Base-by-base conservation (phyloP, 1,284 basidiomycete species). In the Xerocomus minutiporus region DNA sequence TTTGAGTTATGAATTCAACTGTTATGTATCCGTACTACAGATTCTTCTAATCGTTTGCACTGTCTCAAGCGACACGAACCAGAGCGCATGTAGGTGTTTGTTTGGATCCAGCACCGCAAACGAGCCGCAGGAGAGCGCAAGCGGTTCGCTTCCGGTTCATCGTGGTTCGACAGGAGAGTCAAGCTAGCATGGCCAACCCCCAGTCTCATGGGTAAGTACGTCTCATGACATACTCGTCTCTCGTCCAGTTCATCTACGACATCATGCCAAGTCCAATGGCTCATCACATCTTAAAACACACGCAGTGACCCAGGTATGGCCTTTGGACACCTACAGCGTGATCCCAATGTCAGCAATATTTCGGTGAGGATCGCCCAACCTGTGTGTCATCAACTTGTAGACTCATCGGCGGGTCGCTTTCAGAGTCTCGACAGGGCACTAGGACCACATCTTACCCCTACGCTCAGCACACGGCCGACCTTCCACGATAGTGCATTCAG, bases 391-490 rank as follows among this genome's bases (percentile, higher is more conserved):
- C 32, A 26, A 26, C n/a, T n/a, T n/a, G 29, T 38, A 17, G 23
- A 40, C 51, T 52, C 41, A 56, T 51, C 53, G 41, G 46, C 55
- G 40, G 23, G 46, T 41, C 29, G 46, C 2, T 50, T 39, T 9
- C 55, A 68, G 70, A 71, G 69, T 54, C 58, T 71, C 31, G 71
- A 69, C 35, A 69, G 71, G 51, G 67, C 66, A n/a, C 55, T 68
- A 4, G 67, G 69, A 3, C 66, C 66, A 9, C 65, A 68, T 52
- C 55, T 67, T 8, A 68, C 66, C 35, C 61, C 66, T 23, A 60
- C 67, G 12, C 65, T 67, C 29, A 63, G 48, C 29, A 51, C 65
- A 23, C 69, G 69, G 4, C 44, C 63, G 5, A 51, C 64, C 23
- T 68, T 68, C 36, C 66, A 70, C 48, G 69, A 71, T 23, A 41